Evolutionary conservation across 2,329 filamentous ascomycete genomes (phyloP), one percentile per base, ranked within the genome.

Genomic region (Aureobasidium lini): DNA sequence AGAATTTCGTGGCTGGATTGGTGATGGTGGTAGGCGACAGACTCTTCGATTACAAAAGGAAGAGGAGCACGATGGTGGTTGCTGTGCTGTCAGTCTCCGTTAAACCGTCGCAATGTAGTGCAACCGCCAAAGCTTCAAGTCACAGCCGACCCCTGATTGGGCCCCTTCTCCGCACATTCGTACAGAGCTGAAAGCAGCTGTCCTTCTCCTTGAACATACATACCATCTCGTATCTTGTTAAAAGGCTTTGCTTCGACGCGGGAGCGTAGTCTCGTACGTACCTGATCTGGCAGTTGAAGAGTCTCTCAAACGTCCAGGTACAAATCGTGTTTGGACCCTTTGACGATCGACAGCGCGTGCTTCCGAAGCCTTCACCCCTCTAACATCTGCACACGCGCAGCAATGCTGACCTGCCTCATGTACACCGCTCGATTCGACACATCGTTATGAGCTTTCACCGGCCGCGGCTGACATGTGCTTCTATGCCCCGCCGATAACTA

Each of bases 401-500:
- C 39, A 43, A 15, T 23, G 50, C 50, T 54, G 37, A 54, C 50
- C 50, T 54, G 50, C 50, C 43, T 42, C 39, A 54, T 54, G 37
- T 54, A 43, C 37, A 54, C 50, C 50, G 50, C 50, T 23, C 37
- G 39, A 54, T 54, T 43, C 37, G 50, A 54, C 16, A 43, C 28
- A 18, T 42, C 39, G 6, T 8, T 32, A 52, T 16, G 13, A 43
- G 18, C 50, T 54, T 6, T 16, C 32, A 42, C 36, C 36, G 36
- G 37, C 37, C 50, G 34, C n/a, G n/a, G 37, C 50, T 54, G 37
- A 54, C 50, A 54, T 54, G 50, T 54, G 50, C 50, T 43, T 18
- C 6, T 15, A 42, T 15, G 50, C 37, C 37, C 50, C 50, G 50
- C 50, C 50, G 50, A 54, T 54, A 42, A 43, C 37, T 42, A 43